phyloP scores from a whole-genome alignment of 2,329 filamentous ascomycete genomes.

The Diaporthe ampelina region DNA sequence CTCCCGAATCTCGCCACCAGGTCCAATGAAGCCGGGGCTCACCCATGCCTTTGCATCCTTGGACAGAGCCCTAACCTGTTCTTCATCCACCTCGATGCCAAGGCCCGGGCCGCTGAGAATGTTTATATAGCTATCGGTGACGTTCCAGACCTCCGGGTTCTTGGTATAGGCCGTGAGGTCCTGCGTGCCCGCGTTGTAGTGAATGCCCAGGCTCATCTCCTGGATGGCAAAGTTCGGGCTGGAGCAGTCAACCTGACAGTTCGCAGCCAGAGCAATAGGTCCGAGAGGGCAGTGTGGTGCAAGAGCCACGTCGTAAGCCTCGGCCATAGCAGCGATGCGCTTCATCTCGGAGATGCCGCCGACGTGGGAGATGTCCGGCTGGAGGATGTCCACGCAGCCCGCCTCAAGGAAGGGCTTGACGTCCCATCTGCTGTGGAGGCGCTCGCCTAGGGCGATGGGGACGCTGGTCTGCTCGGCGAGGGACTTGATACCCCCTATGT shows the following conservation, averaged over 20 bases:
- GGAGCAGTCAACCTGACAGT: slow-evolving; percentile 69
- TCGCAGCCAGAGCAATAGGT: slow-evolving; percentile 74
- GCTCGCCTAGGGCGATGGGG: slow-evolving; percentile 75
- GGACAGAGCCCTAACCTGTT: slow-evolving; percentile 67
- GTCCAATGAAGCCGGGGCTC: slow-evolving; percentile 72
- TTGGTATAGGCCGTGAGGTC: slow-evolving; percentile 72
- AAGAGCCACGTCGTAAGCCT: slow-evolving; percentile 74
- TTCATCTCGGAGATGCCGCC: slow-evolving; percentile 75
- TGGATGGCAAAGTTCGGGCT: slow-evolving; percentile 74
- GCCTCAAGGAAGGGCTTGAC: slow-evolving; percentile 74
- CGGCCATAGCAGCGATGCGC: slow-evolving; percentile 73
- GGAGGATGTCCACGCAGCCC: slow-evolving; percentile 72
- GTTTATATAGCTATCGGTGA: slow-evolving; percentile 70
- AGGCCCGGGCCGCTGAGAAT: slow-evolving; percentile 66
- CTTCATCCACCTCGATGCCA: slow-evolving; percentile 75
- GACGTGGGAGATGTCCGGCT: slow-evolving; percentile 75
- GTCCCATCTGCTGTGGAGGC: slow-evolving; percentile 75
- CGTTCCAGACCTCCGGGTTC: slow-evolving; percentile 70
- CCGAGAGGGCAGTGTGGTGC: slow-evolving; percentile 76
- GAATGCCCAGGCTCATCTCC: slow-evolving; percentile 78
- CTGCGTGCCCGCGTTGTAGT: slow-evolving; percentile 73
- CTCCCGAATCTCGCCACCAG: slow-evolving; percentile 73
- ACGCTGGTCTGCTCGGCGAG: slow-evolving; percentile 67
- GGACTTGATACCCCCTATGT: slow-evolving; percentile 70
- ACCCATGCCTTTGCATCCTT: slow-evolving; percentile 68